These are phyloP conservation scores for Echinosophora koreensis DNA, from an alignment of 306 rosid genomes.

Conservation along the genomic window DNA sequence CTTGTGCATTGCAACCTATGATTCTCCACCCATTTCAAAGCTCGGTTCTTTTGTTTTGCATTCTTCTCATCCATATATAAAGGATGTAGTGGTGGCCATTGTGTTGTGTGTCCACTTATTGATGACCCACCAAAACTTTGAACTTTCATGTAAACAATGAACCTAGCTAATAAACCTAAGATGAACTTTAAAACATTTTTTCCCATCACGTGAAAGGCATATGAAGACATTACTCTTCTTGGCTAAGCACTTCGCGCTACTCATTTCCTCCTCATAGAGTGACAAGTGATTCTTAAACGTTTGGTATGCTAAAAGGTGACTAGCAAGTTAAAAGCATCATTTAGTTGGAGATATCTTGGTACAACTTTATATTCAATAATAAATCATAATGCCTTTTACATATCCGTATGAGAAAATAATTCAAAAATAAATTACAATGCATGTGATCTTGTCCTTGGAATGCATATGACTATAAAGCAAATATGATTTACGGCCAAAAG, in stretches of 20 bases:
- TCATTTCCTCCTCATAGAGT: slow-evolving; percentile 26
- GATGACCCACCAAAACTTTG: slow-evolving; percentile 31
- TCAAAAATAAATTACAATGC: background rate
- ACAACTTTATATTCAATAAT: slow-evolving; percentile 45
- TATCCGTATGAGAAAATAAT: background rate
- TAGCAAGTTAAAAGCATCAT: slow-evolving; percentile 28
- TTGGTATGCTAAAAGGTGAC: slow-evolving; percentile 38
- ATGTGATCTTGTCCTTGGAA: slow-evolving; percentile 19
- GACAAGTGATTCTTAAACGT: slow-evolving; percentile 2
- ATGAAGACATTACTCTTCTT: background rate
- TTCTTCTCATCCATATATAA: background rate
- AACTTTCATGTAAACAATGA: slow-evolving; percentile 27
- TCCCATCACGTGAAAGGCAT: slow-evolving; percentile 37
- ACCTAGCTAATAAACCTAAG: slow-evolving; percentile 19
- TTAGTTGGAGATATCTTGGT: slow-evolving; percentile 12
- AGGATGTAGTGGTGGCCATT: slow-evolving; percentile 8
- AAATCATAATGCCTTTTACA: slow-evolving; percentile 35
- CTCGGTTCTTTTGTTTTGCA: slow-evolving; percentile 44
- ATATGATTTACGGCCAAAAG: slow-evolving; percentile 24
- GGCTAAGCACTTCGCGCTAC: slow-evolving; percentile 32
- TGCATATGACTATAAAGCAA: background rate
- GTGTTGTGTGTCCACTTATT: slow-evolving; percentile 9
- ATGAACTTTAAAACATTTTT: slow-evolving; percentile 37
- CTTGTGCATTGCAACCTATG: slow-evolving; percentile 61
- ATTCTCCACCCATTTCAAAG: slow-evolving; percentile 59